Evolutionary conservation across 75 land plant genomes (phyloP), one percentile per base, ranked within the genome.

Genomic region (Pinus albicaulis): DNA sequence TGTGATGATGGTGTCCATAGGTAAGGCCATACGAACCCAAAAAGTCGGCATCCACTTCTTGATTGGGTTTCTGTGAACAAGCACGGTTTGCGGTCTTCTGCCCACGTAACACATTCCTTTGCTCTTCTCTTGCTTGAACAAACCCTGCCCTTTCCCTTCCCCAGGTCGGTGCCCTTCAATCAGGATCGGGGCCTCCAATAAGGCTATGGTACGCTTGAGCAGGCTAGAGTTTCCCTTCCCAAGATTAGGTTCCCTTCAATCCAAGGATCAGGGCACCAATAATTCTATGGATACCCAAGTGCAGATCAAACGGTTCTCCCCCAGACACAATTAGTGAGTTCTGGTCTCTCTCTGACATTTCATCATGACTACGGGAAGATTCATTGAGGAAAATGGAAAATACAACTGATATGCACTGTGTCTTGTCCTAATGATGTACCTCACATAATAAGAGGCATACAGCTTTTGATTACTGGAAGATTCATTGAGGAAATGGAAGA

Each of bases 21-120:
- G 52, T 44, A 13, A 68, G 71, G 71, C 71, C 71, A 68, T 52
- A 68, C 71, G 41, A 68, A 68, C 71, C 71, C 71, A 68, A 68
- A 68, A 20, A 68, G 20, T 16, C 71, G 41, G 41, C 71, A 1
- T n/a, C n/a, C n/a, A n/a, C n/a, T n/a, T n/a, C n/a, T n/a, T n/a
- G n/a, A n/a, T n/a, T n/a, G n/a, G n/a, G n/a, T n/a, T n/a, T n/a
- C n/a, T n/a, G n/a, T n/a, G 19, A 68, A 68, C n/a, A 44, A 68
- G 71, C 71, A 68, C 52, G 41, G 71, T 23, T 68, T 68, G 71
- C 71, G 41, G 38, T n/a, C n/a, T 24, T 20, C 41, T 10, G 31
- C 71, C 71, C 71, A 68, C 71, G 71, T 68, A 68, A 23, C 71
- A 68, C 71, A 68, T 68, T 68, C 20, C 24, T 20, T n/a, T 5